phyloP scores from a whole-genome alignment of 768 basidiomycete species.

The Bullera alba region DNA sequence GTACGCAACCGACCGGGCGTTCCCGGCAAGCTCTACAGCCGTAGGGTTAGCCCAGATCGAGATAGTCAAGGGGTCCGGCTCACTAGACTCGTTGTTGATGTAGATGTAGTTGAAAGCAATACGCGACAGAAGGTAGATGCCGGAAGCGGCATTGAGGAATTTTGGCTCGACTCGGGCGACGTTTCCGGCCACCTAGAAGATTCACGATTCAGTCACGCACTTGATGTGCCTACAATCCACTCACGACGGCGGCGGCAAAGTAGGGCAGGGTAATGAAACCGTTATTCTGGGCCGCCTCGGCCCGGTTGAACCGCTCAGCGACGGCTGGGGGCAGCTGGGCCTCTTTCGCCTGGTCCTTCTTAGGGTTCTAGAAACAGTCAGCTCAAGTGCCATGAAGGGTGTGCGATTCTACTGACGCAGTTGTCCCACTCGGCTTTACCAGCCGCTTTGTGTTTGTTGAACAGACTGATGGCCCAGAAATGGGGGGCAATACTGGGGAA shows the following conservation, averaged over 20 bases:
- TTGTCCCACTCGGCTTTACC: constrained; percentile 24
- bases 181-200: constrained; percentile 29
- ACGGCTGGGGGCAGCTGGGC: constrained; percentile 22
- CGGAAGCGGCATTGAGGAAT: constrained; percentile 27
- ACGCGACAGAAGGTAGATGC: constrained; percentile 24
- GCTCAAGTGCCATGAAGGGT: not conserved
- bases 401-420: constrained; percentile 8
- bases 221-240: constrained; percentile 1
- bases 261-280: constrained; percentile 25
- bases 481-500: constrained; percentile 26
- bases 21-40: constrained; percentile 4
- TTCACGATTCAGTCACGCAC: not conserved
- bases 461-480: constrained; percentile 28
- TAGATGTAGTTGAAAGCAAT: constrained; percentile 26
- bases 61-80: not conserved
- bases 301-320: constrained; percentile 16
- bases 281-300: constrained; percentile 36
- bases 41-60: not conserved
- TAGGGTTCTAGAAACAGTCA: constrained; percentile 1
- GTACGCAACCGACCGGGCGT: constrained; percentile 21
- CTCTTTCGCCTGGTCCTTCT: constrained; percentile 16
- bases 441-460: constrained; percentile 21
- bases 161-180: constrained; percentile 20
- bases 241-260: constrained; percentile 30
- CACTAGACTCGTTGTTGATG: constrained; percentile 30